A percentile compares a stretch with the other conserved stretches of the same genome.
Evolutionary conservation across 352 stramenopile species (phyloP).

Genomic region (Achlya hypogyna): DNA sequence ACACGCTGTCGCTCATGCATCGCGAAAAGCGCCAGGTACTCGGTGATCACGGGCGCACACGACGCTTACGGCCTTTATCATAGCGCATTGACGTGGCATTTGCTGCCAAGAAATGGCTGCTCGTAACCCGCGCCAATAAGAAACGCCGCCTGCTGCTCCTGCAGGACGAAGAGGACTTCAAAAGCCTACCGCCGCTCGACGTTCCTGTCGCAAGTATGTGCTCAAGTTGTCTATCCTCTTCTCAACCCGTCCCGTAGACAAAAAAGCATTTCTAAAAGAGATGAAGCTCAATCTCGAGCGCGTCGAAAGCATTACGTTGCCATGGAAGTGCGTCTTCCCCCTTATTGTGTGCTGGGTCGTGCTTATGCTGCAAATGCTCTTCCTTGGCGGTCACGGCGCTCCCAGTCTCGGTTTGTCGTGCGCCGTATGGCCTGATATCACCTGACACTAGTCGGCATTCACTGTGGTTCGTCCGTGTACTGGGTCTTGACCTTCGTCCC

Average conservation of each 20-base stretch:
- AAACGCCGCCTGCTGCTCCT: conserved; percentile 31
- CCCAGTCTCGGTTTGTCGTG: conserved; percentile 29
- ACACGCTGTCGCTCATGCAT: neutral
- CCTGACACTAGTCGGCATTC: conserved; percentile 66
- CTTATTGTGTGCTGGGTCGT: conserved; percentile 54
- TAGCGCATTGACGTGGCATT: conserved; percentile 60
- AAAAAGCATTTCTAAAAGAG: conserved; percentile 4
- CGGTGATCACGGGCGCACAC: neutral
- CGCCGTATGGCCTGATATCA: neutral
- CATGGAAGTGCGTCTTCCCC: conserved; percentile 42
- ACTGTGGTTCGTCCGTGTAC: conserved; percentile 88
- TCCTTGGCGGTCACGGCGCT: conserved; percentile 60
- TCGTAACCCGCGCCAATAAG: conserved; percentile 49
- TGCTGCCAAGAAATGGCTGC: conserved; percentile 48
- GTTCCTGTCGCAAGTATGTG: neutral
- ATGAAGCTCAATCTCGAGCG: neutral
- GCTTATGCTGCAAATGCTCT: conserved; percentile 55
- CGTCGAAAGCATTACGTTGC: conserved; percentile 38
- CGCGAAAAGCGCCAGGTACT: neutral
- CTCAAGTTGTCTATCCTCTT: neutral
- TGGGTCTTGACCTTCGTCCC: conserved; percentile 88
- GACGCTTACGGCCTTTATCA: neutral
- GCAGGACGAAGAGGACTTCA: conserved; percentile 59
- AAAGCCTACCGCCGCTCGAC: conserved; percentile 38
- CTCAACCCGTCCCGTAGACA: neutral